A percentile compares a stretch with the other conserved stretches of the same genome.
Conservation (phyloP, 179 eudicot genomes). For the Nepenthes alata region DNA sequence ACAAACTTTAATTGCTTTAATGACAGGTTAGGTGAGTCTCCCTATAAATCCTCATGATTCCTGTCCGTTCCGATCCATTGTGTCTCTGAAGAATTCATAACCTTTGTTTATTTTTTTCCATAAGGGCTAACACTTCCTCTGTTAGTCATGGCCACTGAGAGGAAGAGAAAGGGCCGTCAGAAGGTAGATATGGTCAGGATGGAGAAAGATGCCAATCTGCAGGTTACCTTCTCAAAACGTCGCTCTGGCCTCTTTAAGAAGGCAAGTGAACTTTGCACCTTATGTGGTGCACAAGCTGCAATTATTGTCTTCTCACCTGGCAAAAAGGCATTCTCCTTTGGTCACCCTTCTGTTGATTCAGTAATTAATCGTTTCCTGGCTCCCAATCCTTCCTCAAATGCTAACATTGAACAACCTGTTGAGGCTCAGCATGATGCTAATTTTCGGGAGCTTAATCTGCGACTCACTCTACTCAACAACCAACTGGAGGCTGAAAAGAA, state of each 20-base stretch:
- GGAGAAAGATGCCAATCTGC: conserved; percentile 30
- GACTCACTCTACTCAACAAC: conserved; percentile 9
- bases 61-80: neutral
- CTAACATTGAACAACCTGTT: neutral
- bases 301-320: conserved; percentile 46
- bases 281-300: conserved; percentile 31
- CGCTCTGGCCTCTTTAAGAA: conserved; percentile 38
- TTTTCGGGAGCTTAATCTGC: conserved; percentile 14
- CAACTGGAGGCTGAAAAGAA: conserved; percentile 16
- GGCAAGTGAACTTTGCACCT: conserved; percentile 36
- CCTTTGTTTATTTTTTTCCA: neutral
- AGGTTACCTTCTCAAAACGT: conserved; percentile 45
- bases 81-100: neutral
- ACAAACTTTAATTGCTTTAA: neutral
- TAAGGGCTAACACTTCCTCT: neutral
- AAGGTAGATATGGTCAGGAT: conserved; percentile 32
- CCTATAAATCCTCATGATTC: neutral
- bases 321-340: conserved; percentile 34
- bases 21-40: neutral
- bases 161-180: conserved; percentile 31
- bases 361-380: conserved; percentile 10
- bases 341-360: conserved; percentile 28
- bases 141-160: neutral
- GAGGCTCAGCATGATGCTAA: neutral
- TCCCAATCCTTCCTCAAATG: conserved; percentile 1